Base-by-base conservation (phyloP, 73 alveolate species). In the Breviolum minutum region DNA sequence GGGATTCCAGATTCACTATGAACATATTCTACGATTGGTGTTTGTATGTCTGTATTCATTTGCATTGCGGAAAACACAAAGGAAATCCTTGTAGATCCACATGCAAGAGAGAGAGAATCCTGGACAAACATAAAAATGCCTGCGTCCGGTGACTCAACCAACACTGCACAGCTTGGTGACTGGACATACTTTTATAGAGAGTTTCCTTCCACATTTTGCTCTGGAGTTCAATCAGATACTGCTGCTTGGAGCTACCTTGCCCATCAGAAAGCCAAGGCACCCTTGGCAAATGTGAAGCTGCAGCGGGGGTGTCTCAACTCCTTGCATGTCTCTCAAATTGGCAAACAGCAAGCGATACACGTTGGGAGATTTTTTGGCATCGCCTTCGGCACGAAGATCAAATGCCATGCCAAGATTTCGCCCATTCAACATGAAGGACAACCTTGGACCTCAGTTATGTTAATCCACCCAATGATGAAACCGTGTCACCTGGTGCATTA, bases 371-470 rank as follows among this genome's bases (percentile, higher is more conserved):
- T 11, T 20, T 27, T 61, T 66, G 48, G 62, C 54, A 84, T 63
- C 81, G 88, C 97, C 97, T 90, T 90, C 97, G 12, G 87, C 74
- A 12, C 62, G 87, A 61, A 90, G 85, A 62, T 90, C 88, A 90
- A 90, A 90, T 12, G 88, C 97, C 84, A 90, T 27, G 26, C 97
- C 97, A 62, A 90, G n/a, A 62, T 48, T 69, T 61, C 76, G 84
- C 77, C 97, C 97, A 27, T 90, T 90, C 97, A 90, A 40, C 97
- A 90, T 90, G 77, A 90, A 90, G 63, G 97, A 73, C 97, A 90
- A 16, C 63, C 97, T 54, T 7, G 97, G 97, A 74, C 97, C 97
- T 90, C 64, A 17, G 95, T 8, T 12, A 3, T 24, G 26, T 4
- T 1, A 16, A 69, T 69, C 79, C 79, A 69, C 79, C 27, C 79